Percentiles rank a stretch among this genome's conserved stretches.
Evolutionary conservation across 2,329 filamentous ascomycete species (phyloP).

Genomic region (Sporothrix mexicana): DNA sequence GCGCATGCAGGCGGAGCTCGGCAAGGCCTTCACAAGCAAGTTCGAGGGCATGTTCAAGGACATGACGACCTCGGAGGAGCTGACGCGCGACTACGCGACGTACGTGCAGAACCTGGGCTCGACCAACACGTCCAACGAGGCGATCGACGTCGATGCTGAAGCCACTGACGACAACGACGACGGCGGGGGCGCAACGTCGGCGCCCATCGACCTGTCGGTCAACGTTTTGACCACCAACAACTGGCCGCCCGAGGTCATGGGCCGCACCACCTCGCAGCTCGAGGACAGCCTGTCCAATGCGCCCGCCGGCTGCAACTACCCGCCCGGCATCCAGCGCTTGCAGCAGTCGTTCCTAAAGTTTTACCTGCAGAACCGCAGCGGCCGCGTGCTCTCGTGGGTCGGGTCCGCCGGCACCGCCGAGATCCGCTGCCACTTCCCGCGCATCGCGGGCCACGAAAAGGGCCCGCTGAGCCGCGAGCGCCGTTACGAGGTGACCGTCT

Average conservation of each 20-base stretch:
- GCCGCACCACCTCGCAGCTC: constrained; percentile 59
- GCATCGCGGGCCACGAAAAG: constrained; percentile 72
- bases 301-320: constrained; percentile 66
- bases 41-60: constrained; percentile 99
- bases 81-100: constrained; percentile 76
- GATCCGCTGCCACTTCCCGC: constrained; percentile 78
- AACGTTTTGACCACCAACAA: constrained; percentile 90
- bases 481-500: constrained; percentile 88
- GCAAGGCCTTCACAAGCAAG: constrained; percentile 90
- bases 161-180: constrained; percentile 45
- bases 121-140: background rate
- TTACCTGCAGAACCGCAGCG: constrained; percentile 86
- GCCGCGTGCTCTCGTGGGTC: constrained; percentile 85
- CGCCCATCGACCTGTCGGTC: constrained; percentile 78
- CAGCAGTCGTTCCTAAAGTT: constrained; percentile 83
- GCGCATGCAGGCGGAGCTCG: constrained; percentile 95
- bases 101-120: constrained; percentile 62
- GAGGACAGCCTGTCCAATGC: constrained; percentile 47
- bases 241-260: constrained; percentile 92
- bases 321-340: constrained; percentile 72
- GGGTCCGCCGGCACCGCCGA: constrained; percentile 78
- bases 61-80: constrained; percentile 84
- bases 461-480: constrained; percentile 66
- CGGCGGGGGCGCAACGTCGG: constrained; percentile 53
- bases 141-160: background rate